These are phyloP conservation scores for Chrysanthemum makinoi DNA, from an alignment of 129 eudicot genomes.

Conservation along the genomic window DNA sequence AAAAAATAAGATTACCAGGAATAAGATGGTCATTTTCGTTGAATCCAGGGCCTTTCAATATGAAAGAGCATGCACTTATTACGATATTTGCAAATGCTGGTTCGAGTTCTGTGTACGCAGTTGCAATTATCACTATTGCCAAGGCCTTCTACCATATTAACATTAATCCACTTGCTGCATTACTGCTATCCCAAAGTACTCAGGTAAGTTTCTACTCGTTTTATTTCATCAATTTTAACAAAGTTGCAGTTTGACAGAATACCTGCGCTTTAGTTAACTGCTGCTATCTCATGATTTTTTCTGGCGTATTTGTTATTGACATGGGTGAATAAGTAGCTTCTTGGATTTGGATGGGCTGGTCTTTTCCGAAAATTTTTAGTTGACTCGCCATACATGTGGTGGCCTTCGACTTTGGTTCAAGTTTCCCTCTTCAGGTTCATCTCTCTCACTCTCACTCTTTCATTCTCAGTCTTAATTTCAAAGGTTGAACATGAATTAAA, in stretches of 20 bases:
- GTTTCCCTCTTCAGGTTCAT: conserved; percentile 81
- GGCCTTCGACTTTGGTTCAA: conserved; percentile 90
- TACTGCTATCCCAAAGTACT: conserved; percentile 63
- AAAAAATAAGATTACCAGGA: conserved; percentile 27
- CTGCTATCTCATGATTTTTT: not conserved
- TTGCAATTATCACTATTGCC: conserved; percentile 59
- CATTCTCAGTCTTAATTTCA: not conserved
- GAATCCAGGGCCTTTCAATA: conserved; percentile 84
- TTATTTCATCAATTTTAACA: not conserved
- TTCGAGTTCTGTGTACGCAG: conserved; percentile 49
- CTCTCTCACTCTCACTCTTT: conserved; percentile 1
- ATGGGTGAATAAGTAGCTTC: conserved; percentile 43
- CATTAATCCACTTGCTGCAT: conserved; percentile 59
- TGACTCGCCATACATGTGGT: conserved; percentile 93
- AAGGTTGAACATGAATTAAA: not conserved
- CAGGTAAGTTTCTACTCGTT: conserved; percentile 39
- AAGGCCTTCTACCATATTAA: conserved; percentile 68
- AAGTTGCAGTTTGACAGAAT: not conserved
- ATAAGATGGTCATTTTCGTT: conserved; percentile 63
- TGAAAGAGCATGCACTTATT: conserved; percentile 82
- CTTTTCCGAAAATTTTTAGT: conserved; percentile 69
- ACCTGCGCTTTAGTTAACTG: not conserved
- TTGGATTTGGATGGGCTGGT: conserved; percentile 99
- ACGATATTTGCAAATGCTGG: conserved; percentile 85
- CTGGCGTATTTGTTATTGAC: not conserved